A percentile compares a stretch with the other conserved stretches of the same genome.
Conservation (phyloP, 768 basidiomycete genomes). For the Lentinula detonsa region DNA sequence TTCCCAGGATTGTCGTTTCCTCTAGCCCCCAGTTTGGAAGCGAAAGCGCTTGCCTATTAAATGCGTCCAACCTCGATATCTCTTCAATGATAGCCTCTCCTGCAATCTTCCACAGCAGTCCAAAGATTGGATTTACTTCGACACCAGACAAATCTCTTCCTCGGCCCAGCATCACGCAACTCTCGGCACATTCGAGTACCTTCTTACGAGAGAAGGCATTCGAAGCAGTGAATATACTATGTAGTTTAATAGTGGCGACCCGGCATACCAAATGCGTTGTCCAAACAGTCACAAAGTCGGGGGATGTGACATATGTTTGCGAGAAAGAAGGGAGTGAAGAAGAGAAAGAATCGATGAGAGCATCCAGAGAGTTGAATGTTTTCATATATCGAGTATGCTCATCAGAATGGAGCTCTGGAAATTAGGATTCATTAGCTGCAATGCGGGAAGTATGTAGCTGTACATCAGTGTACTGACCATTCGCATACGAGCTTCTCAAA, state of each 20-base stretch:
- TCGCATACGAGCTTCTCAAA: slow-evolving; percentile 9
- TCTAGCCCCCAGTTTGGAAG: neutral
- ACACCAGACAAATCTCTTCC: neutral
- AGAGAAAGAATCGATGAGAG: slow-evolving; percentile 17
- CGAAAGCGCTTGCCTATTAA: neutral
- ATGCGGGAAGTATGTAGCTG: neutral
- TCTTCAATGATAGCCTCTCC: neutral
- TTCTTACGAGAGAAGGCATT: slow-evolving; percentile 8
- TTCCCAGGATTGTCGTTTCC: neutral
- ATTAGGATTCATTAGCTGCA: neutral
- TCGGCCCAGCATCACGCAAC: neutral
- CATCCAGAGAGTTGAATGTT: slow-evolving; percentile 18
- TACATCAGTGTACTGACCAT: slow-evolving; percentile 12
- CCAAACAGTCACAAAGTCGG: slow-evolving; percentile 11
- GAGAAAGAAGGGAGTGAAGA: slow-evolving; percentile 6
- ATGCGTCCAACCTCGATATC: neutral
- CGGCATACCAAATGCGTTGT: slow-evolving; percentile 21
- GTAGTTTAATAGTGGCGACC: slow-evolving; percentile 20
- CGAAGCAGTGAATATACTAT: slow-evolving; percentile 13
- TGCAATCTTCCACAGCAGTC: neutral
- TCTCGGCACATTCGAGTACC: neutral
- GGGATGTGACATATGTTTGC: slow-evolving; percentile 4
- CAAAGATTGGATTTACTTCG: slow-evolving; percentile 9
- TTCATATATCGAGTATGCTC: slow-evolving; percentile 16
- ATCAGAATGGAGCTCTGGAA: slow-evolving; percentile 14